phyloP scores from a whole-genome alignment of 2,329 filamentous ascomycete genomes.

The Lomentospora prolificans region DNA sequence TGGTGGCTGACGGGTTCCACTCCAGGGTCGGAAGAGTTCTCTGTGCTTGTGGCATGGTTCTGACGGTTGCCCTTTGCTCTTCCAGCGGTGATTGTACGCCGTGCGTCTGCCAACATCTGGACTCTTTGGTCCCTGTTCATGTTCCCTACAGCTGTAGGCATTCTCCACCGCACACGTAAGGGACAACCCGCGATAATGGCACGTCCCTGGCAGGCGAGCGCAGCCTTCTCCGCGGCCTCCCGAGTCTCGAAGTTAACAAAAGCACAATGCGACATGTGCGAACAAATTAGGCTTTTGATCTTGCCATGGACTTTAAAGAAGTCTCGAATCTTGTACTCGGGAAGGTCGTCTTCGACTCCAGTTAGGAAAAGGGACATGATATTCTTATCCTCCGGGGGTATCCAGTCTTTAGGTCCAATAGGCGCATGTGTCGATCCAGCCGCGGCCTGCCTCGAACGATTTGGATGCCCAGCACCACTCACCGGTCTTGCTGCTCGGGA shows the following conservation, averaged over 20 bases:
- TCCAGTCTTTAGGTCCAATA: constrained; percentile 60
- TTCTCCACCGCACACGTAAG: constrained; percentile 82
- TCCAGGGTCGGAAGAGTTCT: not conserved
- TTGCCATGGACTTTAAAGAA: constrained; percentile 86
- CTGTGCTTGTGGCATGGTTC: not conserved
- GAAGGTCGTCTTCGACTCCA: constrained; percentile 90
- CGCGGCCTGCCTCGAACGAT: constrained; percentile 23
- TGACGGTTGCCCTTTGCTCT: not conserved
- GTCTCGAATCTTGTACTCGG: constrained; percentile 80
- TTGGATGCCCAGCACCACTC: constrained; percentile 20
- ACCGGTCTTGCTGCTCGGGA: constrained; percentile 40
- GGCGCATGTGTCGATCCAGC: constrained; percentile 58
- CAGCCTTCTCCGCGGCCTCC: constrained; percentile 75
- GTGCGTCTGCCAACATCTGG: constrained; percentile 68
- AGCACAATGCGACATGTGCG: constrained; percentile 92
- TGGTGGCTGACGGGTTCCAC: constrained; percentile 11
- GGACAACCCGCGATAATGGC: constrained; percentile 88
- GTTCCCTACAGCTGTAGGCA: constrained; percentile 81
- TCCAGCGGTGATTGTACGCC: constrained; percentile 12
- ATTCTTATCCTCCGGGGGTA: constrained; percentile 72
- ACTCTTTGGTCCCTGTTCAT: constrained; percentile 81
- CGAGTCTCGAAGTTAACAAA: constrained; percentile 91
- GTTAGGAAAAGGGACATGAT: constrained; percentile 93
- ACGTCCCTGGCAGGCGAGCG: constrained; percentile 74
- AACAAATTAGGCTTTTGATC: constrained; percentile 87